phyloP scores from a whole-genome alignment of 345 rosid genomes.

The Capsella bursapastoris region DNA sequence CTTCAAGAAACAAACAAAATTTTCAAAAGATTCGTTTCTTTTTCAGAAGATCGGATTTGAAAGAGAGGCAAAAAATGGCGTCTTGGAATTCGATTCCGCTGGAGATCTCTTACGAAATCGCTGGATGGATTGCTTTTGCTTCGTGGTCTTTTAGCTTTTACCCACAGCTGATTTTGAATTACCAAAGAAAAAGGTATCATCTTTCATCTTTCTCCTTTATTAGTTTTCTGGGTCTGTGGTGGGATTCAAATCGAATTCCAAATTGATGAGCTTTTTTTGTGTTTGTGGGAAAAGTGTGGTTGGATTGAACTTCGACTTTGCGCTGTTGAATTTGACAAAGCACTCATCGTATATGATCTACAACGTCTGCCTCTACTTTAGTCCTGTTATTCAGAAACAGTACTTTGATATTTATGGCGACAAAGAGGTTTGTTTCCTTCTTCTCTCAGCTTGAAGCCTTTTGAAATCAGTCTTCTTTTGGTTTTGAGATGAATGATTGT shows the following conservation, averaged over 20 bases:
- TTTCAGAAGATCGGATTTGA: neutral
- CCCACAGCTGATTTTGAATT: constrained; percentile 85
- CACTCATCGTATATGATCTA: constrained; percentile 93
- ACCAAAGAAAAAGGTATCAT: constrained; percentile 67
- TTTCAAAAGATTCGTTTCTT: neutral
- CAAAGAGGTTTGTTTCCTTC: constrained; percentile 37
- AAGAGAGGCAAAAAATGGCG: constrained; percentile 48
- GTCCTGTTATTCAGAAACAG: constrained; percentile 74
- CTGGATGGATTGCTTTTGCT: constrained; percentile 81
- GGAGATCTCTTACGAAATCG: constrained; percentile 61
- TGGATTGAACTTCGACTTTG: constrained; percentile 95
- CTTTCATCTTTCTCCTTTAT: neutral
- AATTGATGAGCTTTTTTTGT: neutral
- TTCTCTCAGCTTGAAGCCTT: neutral
- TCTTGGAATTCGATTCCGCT: constrained; percentile 84
- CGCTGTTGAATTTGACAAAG: constrained; percentile 85
- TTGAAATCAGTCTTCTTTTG: neutral
- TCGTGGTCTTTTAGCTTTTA: constrained; percentile 91
- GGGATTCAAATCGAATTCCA: neutral
- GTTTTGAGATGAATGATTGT: constrained; percentile 1
- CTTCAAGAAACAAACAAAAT: neutral
- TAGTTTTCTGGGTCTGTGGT: neutral
- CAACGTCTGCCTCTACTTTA: constrained; percentile 87
- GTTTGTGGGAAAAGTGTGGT: constrained; percentile 56
- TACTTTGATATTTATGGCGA: constrained; percentile 75